Conservation (phyloP, 352 stramenopile species). For the Phytophthora citrophthora region DNA sequence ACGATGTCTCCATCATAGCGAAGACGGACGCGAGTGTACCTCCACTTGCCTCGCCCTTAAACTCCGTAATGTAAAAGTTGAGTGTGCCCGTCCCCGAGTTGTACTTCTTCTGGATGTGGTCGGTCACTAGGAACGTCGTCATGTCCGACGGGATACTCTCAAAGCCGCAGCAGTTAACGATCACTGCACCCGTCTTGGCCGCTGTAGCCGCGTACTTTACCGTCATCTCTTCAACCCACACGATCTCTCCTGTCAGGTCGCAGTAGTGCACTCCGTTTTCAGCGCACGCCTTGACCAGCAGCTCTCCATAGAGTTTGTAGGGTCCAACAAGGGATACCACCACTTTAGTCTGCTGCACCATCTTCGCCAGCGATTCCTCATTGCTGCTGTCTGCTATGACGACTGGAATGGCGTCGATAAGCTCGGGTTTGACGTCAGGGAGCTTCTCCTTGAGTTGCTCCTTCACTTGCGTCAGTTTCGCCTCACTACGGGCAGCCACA, state of each 20-base stretch:
- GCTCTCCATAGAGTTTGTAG: constrained; percentile 85
- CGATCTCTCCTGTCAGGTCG: constrained; percentile 91
- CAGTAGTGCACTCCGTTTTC: constrained; percentile 92
- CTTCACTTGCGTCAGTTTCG: constrained; percentile 77
- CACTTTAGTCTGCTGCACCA: constrained; percentile 82
- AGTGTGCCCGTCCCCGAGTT: constrained; percentile 46
- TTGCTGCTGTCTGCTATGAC: constrained; percentile 67
- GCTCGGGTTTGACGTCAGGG: constrained; percentile 35
- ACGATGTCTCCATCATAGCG: constrained; percentile 59
- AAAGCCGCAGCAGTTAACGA: constrained; percentile 91
- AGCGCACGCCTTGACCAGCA: constrained; percentile 86
- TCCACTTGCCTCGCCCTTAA: constrained; percentile 65
- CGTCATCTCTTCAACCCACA: constrained; percentile 89
- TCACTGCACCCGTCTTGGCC: constrained; percentile 65
- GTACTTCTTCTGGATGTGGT: constrained; percentile 65
- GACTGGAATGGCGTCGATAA: constrained; percentile 55
- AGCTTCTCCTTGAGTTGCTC: constrained; percentile 55
- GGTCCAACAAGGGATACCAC: constrained; percentile 88
- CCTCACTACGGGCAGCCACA: constrained; percentile 79
- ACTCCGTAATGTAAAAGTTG: constrained; percentile 53
- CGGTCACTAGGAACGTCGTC: constrained; percentile 70
- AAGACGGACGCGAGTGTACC: constrained; percentile 69
- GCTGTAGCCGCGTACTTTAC: constrained; percentile 62
- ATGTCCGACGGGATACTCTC: constrained; percentile 92
- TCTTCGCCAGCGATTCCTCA: constrained; percentile 60